Percentiles rank a stretch among this genome's conserved stretches.
These are phyloP conservation scores for Marchantia polymorpha DNA, from an alignment of 225 moss, liverwort and hornwort genomes.

Conservation along the genomic window DNA sequence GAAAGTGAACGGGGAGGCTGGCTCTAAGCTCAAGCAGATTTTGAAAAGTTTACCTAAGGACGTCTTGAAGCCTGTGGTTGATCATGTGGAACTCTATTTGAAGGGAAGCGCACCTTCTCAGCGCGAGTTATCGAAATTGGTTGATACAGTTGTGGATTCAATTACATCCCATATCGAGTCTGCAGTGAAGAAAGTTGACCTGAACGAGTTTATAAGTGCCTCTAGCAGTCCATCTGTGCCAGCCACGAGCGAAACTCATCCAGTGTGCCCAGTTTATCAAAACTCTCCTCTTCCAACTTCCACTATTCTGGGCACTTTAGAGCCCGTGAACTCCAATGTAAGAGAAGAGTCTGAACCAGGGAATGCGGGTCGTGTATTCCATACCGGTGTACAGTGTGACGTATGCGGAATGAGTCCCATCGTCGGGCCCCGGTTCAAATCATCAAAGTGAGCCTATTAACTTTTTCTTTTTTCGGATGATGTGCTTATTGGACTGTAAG, in stretches of 20 bases:
- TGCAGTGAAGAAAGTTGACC: conserved; percentile 1
- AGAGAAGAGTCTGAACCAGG: neutral
- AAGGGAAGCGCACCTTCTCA: conserved; percentile 2
- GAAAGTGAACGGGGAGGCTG: neutral
- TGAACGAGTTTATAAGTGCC: neutral
- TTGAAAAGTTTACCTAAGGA: conserved; percentile 3
- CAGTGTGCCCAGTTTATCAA: neutral
- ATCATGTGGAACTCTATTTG: neutral
- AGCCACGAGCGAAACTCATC: neutral
- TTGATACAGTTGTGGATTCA: conserved; percentile 14
- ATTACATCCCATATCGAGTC: conserved; percentile 1
- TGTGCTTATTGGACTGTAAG: neutral
- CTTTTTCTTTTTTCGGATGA: neutral
- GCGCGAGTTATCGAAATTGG: conserved; percentile 15
- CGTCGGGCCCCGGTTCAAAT: conserved; percentile 75
- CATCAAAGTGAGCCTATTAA: conserved; percentile 49
- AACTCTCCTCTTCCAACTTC: no score
- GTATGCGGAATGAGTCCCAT: conserved; percentile 63
- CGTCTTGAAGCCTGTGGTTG: conserved; percentile 4
- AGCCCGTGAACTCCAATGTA: neutral
- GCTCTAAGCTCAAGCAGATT: neutral
- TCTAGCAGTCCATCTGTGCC: neutral
- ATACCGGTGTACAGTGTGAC: conserved; percentile 70
- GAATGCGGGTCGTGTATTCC: conserved; percentile 9
- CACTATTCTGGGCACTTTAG: neutral